phyloP scores from a whole-genome alignment of 106 monocot species.

The Triglochin maritima region DNA sequence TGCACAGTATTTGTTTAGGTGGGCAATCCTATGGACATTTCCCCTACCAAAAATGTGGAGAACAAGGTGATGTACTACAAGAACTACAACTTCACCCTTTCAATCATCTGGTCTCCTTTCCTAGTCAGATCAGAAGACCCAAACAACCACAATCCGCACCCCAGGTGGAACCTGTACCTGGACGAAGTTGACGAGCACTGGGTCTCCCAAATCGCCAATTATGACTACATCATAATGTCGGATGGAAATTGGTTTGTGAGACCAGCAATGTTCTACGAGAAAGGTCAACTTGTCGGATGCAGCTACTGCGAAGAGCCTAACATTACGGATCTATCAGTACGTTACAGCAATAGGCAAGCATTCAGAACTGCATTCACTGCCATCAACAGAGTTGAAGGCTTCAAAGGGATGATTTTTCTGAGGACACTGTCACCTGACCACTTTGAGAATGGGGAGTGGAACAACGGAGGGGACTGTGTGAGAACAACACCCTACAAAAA shows the following conservation, averaged over 20 bases:
- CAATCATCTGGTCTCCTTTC: conserved; percentile 50
- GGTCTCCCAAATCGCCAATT: conserved; percentile 8
- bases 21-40: conserved; percentile 28
- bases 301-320: conserved; percentile 15
- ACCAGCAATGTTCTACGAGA: conserved; percentile 28
- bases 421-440: conserved; percentile 37
- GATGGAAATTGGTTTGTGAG: conserved; percentile 53
- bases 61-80: conserved; percentile 30
- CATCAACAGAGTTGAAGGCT: conserved; percentile 3
- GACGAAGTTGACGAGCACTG: conserved; percentile 30
- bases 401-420: conserved; percentile 15
- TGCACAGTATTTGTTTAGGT: conserved; percentile 13
- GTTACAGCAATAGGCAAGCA: conserved; percentile 22
- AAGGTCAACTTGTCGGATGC: conserved; percentile 21
- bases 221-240: conserved; percentile 34
- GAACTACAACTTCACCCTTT: conserved; percentile 33
- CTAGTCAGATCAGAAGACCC: conserved; percentile 18
- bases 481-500: conserved; percentile 24
- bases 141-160: neutral
- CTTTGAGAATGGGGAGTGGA: conserved; percentile 41
- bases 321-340: conserved; percentile 15
- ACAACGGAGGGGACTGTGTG: conserved; percentile 38
- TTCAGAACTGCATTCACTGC: conserved; percentile 31
- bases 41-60: conserved; percentile 8
- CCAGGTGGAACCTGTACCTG: conserved; percentile 33